Evolutionary conservation across 306 rosid genomes (phyloP).

Genomic region (Hippophae tibetana): DNA sequence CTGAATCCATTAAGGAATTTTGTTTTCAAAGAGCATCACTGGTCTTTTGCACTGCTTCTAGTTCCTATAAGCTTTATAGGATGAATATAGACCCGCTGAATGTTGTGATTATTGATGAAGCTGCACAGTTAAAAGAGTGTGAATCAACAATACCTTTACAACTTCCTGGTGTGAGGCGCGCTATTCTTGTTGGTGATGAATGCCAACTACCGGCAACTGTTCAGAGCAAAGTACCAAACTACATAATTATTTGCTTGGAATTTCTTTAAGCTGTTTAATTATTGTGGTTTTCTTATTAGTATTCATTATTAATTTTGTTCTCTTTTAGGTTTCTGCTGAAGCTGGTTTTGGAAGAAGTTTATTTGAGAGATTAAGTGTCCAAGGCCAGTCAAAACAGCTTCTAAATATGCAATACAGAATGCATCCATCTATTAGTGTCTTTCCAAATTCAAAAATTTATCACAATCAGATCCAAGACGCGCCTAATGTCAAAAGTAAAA

Average conservation of each 20-base stretch:
- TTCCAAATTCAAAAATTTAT: conserved; percentile 60
- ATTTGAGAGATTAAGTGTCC: conserved; percentile 46
- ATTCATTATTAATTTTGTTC: not conserved
- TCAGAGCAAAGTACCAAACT: conserved; percentile 41
- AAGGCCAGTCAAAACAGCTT: conserved; percentile 45
- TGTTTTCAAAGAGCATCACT: conserved; percentile 51
- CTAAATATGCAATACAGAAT: conserved; percentile 65
- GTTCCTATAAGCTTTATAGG: conserved; percentile 44
- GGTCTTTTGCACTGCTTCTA: conserved; percentile 62
- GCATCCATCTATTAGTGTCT: conserved; percentile 70
- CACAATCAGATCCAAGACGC: conserved; percentile 41
- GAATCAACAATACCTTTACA: conserved; percentile 64
- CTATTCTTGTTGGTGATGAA: conserved; percentile 73
- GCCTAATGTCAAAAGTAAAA: conserved; percentile 33
- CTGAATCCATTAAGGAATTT: conserved; percentile 24
- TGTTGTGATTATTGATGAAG: conserved; percentile 68
- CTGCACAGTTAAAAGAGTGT: conserved; percentile 69
- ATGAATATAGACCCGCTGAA: conserved; percentile 32
- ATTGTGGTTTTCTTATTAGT: not conserved
- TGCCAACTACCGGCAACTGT: conserved; percentile 65
- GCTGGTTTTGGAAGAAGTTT: conserved; percentile 75
- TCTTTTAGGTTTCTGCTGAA: conserved; percentile 33
- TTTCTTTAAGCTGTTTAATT: too few species aligned
- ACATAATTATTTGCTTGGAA: not conserved
- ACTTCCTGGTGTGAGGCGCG: conserved; percentile 44